Evolutionary conservation across 306 rosid genomes (phyloP), one percentile per base, ranked within the genome.

Genomic region (Ceratonia siliqua): DNA sequence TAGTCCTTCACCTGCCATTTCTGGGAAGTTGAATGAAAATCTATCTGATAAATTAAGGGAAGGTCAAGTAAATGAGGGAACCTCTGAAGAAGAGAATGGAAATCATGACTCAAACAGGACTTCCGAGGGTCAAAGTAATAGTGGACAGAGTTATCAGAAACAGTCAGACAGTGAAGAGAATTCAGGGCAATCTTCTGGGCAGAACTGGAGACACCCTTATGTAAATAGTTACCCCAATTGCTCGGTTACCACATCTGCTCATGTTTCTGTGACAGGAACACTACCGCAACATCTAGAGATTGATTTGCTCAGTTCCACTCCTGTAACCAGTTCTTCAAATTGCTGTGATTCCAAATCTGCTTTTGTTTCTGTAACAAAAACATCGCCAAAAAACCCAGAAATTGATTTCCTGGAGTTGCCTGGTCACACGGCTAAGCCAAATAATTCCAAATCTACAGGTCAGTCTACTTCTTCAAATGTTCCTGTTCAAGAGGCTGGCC

Each of bases 111-210:
- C 82, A n/a, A 76, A 59, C 54, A 79, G 71, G 67, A 74, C 59
- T 50, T 58, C 82, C 50, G 90, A 84, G 54, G 85, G 81, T 72
- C 91, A 81, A 75, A 73, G 78, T 77, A 82, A 67, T 27, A 81
- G 82, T 59, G 85, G 82, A 54, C 84, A 81, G 54, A 78, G 78
- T 70, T 78, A 24, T 66, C 89, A 82, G 79, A 89, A 89, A 67
- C 94, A 67, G 55, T 86, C 89, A 9, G 92, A 88, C 58, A 81
- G 87, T 63, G 93, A 93, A 62, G 93, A 83, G 21, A 88, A 88
- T 79, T 86, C 93, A 0, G 77, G 91, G 48, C 98, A 89, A 75
- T 91, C 97, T 78, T 86, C 93, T 50, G 88, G 85, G 11, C 91
- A 86, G 72, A 92, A 82, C 88, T 89, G 89, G 91, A 85, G 62